Percentiles rank a stretch among this genome's conserved stretches.
Conservation (phyloP, 306 rosid genomes). For the Cucurbita pepo region DNA sequence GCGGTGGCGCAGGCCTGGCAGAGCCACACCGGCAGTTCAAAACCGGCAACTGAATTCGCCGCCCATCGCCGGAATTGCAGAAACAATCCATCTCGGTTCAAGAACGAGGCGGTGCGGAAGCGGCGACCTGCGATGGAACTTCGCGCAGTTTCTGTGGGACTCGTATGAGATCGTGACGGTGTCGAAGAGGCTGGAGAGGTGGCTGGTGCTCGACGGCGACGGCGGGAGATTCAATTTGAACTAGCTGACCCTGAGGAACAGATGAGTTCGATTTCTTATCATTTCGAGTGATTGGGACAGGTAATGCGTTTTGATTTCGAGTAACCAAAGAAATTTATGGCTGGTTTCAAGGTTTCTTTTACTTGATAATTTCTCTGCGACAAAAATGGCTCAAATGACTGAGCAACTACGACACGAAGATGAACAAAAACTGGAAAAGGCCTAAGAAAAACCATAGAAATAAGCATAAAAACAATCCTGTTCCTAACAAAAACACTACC, state of each 20-base stretch:
- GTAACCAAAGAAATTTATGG: too few species aligned
- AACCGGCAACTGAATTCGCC: conserved; percentile 40
- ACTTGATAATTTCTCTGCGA: background rate
- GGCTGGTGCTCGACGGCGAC: conserved; percentile 21
- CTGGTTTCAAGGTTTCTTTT: background rate
- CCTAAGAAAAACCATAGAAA: background rate
- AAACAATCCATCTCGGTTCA: conserved; percentile 47
- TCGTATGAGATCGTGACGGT: conserved; percentile 77
- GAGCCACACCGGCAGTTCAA: conserved; percentile 34
- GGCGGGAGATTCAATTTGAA: conserved; percentile 23
- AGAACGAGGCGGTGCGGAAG: conserved; percentile 23
- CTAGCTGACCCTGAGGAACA: background rate
- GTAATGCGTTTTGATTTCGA: background rate
- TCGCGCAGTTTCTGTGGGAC: conserved; percentile 72
- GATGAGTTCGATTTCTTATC: too few species aligned
- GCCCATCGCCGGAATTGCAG: conserved; percentile 36
- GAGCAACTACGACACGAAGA: background rate
- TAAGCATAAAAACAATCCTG: background rate
- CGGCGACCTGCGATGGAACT: conserved; percentile 34
- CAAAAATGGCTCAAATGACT: background rate
- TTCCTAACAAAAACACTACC: background rate
- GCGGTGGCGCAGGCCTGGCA: conserved; percentile 91
- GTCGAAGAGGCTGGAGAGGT: conserved; percentile 53
- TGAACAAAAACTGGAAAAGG: background rate
- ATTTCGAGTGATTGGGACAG: too few species aligned